Conservation (phyloP, 192 early-diverging fungal genomes). For the Helicostylum pulchrum region DNA sequence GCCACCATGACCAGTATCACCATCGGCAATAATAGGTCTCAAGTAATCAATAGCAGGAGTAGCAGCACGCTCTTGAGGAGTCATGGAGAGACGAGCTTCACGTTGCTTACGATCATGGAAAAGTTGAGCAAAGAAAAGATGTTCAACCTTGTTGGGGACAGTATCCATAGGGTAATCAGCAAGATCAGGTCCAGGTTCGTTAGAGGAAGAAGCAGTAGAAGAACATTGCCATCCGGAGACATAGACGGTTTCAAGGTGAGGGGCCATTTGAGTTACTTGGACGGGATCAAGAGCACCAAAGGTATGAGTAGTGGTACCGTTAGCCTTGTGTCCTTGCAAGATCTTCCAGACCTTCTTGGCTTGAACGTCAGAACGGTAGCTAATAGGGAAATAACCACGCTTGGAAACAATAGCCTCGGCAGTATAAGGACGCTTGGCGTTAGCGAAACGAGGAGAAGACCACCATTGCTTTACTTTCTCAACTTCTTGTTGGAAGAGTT, state of each 20-base stretch:
- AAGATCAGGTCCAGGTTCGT: slow-evolving; percentile 98
- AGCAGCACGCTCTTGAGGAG: slow-evolving; percentile 63
- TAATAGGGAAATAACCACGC: slow-evolving; percentile 75
- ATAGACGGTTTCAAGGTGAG: slow-evolving; percentile 95
- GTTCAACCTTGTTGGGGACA: slow-evolving; percentile 99
- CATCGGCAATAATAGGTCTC: slow-evolving; percentile 96
- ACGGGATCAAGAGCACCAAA: slow-evolving; percentile 96
- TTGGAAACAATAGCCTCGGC: slow-evolving; percentile 86
- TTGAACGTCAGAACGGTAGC: slow-evolving; percentile 81
- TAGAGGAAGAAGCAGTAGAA: slow-evolving; percentile 89
- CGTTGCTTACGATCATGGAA: slow-evolving; percentile 98
- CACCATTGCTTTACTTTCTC: slow-evolving; percentile 87
- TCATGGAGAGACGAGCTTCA: slow-evolving; percentile 78
- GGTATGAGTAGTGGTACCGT: slow-evolving; percentile 84
- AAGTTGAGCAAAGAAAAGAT: slow-evolving; percentile 94
- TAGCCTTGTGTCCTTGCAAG: slow-evolving; percentile 73
- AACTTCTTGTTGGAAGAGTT: slow-evolving; percentile 77
- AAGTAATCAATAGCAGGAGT: slow-evolving; percentile 83
- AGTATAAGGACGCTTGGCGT: slow-evolving; percentile 82
- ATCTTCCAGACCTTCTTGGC: slow-evolving; percentile 95
- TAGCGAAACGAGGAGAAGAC: slow-evolving; percentile 78
- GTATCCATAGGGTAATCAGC: slow-evolving; percentile 99
- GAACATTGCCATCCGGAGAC: slow-evolving; percentile 99
- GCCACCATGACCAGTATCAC: slow-evolving; percentile 97
- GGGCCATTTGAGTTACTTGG: slow-evolving; percentile 95